Percentiles rank a stretch among this genome's conserved stretches.
These are phyloP conservation scores for Filobasidium wieringae DNA, from an alignment of 768 basidiomycete species.

Conservation along the genomic window DNA sequence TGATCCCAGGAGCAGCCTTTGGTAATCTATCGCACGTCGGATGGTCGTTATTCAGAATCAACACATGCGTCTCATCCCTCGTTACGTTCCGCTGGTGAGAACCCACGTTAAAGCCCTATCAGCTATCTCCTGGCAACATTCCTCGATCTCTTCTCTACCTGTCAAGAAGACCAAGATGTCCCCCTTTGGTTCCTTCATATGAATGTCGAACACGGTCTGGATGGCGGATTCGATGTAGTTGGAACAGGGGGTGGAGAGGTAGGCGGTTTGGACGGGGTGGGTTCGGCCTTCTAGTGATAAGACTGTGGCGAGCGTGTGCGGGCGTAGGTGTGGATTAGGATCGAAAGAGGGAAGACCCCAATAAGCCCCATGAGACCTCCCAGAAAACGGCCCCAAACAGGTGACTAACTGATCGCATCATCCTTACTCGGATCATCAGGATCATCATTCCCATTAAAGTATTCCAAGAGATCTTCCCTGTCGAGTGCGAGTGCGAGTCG, in stretches of 20 bases:
- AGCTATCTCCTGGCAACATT: slow-evolving; percentile 64
- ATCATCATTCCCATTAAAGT: slow-evolving; percentile 61
- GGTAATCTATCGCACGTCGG: slow-evolving; percentile 43
- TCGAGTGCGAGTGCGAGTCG: neutral
- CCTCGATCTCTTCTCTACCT: slow-evolving; percentile 90
- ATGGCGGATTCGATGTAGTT: slow-evolving; percentile 85
- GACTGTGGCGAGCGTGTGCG: slow-evolving; percentile 36
- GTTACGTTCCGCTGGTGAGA: neutral
- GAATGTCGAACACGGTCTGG: slow-evolving; percentile 87
- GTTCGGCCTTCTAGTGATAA: slow-evolving; percentile 85
- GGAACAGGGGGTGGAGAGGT: slow-evolving; percentile 57
- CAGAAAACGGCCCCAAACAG: neutral
- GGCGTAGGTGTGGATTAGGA: neutral
- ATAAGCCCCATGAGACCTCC: neutral
- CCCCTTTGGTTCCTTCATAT: slow-evolving; percentile 69
- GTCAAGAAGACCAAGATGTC: slow-evolving; percentile 92
- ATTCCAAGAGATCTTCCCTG: slow-evolving; percentile 64
- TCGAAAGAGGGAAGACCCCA: neutral
- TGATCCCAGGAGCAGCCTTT: slow-evolving; percentile 46
- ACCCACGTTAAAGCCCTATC: slow-evolving; percentile 65
- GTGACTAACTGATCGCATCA: slow-evolving; percentile 55
- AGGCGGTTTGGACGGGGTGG: slow-evolving; percentile 87
- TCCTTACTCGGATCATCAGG: slow-evolving; percentile 40
- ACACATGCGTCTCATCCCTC: neutral
- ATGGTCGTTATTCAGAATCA: too few relatives aligned